Evolutionary conservation across 164 flowering plant species (phyloP).

Genomic region (Dillenia turbinata): DNA sequence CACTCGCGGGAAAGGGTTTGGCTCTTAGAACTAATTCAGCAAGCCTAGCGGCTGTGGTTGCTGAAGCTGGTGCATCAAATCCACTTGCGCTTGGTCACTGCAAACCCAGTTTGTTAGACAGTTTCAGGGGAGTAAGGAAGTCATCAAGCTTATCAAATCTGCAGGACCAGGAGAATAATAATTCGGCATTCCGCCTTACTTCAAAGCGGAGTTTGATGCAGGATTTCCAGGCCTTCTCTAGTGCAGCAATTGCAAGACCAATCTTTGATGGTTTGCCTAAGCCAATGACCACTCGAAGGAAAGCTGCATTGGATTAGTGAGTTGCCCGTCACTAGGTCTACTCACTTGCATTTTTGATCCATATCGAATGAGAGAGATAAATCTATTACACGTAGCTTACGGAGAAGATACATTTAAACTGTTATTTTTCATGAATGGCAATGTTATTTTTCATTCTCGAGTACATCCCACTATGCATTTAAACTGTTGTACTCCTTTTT

Average conservation of each 20-base stretch:
- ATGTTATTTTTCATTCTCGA: no score
- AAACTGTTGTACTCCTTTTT: no score
- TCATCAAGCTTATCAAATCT: conserved; percentile 54
- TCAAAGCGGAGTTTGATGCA: conserved; percentile 26
- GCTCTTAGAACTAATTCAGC: conserved; percentile 69
- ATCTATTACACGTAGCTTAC: no score
- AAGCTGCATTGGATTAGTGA: conserved; percentile 38
- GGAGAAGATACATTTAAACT: no score
- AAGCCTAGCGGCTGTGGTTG: conserved; percentile 24
- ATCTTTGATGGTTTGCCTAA: conserved; percentile 46
- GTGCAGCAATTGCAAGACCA: conserved; percentile 29
- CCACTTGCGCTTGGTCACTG: conserved; percentile 15
- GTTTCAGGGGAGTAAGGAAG: conserved; percentile 37
- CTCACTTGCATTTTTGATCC: no score
- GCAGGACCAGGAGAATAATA: conserved; percentile 35
- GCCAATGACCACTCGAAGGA: conserved; percentile 28
- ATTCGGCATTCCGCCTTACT: not conserved
- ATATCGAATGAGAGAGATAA: no score
- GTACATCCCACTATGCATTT: no score
- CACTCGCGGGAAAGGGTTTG: conserved; percentile 55
- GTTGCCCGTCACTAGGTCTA: no score
- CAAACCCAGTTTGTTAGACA: conserved; percentile 23
- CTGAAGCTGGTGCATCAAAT: conserved; percentile 18
- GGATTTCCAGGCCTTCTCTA: conserved; percentile 25
- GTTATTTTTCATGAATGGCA: no score